phyloP scores from a whole-genome alignment of 2,329 filamentous ascomycete species.

The Dactylonectria macrodidyma region DNA sequence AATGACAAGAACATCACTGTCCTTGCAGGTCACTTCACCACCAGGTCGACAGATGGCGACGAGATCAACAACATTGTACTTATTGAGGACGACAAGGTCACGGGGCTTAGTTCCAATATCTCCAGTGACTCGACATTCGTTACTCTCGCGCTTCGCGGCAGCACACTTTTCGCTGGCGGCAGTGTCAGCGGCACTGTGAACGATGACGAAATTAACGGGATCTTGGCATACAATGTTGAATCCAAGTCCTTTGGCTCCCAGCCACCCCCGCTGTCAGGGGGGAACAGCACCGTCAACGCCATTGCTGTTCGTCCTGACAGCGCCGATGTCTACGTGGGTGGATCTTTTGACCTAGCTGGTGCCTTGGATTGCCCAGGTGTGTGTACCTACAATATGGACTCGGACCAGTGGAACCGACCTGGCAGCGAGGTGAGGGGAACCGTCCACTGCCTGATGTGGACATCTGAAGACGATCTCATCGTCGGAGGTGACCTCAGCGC shows the following conservation, averaged over 20 bases:
- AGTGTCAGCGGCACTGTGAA: conserved; percentile 80
- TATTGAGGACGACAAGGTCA: conserved; percentile 83
- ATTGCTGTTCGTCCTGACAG: conserved; percentile 81
- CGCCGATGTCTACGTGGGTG: conserved; percentile 86
- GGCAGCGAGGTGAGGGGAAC: conserved; percentile 80
- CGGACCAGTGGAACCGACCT: conserved; percentile 84
- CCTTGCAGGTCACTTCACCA: conserved; percentile 88
- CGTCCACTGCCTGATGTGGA: conserved; percentile 83
- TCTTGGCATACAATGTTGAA: conserved; percentile 85
- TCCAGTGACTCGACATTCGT: conserved; percentile 82
- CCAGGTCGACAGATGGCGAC: conserved; percentile 77
- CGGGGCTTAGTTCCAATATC: conserved; percentile 78
- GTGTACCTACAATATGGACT: conserved; percentile 81
- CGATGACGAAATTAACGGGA: conserved; percentile 75
- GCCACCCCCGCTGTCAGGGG: conserved; percentile 81
- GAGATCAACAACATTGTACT: conserved; percentile 85
- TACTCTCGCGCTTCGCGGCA: conserved; percentile 76
- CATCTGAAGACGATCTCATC: conserved; percentile 78
- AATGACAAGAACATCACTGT: conserved; percentile 85
- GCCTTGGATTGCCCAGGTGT: conserved; percentile 86
- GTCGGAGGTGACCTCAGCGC: conserved; percentile 84
- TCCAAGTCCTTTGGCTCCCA: conserved; percentile 77
- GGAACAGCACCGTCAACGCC: conserved; percentile 79
- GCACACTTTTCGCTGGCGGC: conserved; percentile 87
- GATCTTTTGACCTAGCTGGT: conserved; percentile 87